Conservation (phyloP, 148 eudicot genomes). For the Rhododendron henanense region DNA sequence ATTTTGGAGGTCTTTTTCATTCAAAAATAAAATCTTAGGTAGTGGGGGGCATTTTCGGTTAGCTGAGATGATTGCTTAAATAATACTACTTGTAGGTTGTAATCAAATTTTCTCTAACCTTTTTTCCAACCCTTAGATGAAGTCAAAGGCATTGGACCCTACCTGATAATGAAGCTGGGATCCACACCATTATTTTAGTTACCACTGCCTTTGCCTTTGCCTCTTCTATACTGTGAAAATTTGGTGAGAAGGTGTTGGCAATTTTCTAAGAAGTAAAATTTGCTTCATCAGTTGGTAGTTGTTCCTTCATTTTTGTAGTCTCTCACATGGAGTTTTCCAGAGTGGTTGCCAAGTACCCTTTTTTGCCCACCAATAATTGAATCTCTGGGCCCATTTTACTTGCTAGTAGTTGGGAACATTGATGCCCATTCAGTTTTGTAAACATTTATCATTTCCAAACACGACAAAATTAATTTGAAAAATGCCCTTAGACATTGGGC, state of each 20-base stretch:
- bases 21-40: not conserved
- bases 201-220: not conserved
- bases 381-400: constrained; percentile 2
- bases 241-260: not conserved
- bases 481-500: too few species aligned
- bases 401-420: not conserved
- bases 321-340: not conserved
- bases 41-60: not conserved
- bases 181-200: not conserved
- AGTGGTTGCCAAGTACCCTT: not conserved
- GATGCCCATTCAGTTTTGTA: not conserved
- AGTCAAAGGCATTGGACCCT: not conserved
- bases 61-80: constrained; percentile 3
- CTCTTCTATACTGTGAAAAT: not conserved
- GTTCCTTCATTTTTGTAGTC: not conserved
- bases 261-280: not conserved
- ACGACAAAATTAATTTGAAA: not conserved
- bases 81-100: not conserved
- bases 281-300: not conserved
- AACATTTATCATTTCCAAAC: not conserved
- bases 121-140: too few species aligned
- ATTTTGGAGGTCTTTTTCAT: not conserved
- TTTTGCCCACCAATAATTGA: not conserved
- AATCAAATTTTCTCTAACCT: not conserved
- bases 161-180: not conserved